Percentiles rank a stretch among this genome's conserved stretches.
Conservation (phyloP, 768 basidiomycete genomes). For the Mycena floridula region DNA sequence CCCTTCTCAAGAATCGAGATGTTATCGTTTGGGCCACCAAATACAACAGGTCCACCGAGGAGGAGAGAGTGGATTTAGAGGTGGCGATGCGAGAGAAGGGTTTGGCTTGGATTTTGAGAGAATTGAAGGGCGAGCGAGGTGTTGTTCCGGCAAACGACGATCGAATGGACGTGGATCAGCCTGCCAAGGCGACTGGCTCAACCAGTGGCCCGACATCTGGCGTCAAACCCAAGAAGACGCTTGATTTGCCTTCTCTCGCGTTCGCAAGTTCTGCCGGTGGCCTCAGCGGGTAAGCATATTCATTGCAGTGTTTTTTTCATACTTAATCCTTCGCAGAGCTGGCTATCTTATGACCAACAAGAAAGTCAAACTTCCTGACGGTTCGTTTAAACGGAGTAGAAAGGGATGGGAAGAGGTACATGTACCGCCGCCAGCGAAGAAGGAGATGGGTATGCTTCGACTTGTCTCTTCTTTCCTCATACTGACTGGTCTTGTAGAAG, state of each 20-base stretch:
- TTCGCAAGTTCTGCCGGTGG: too few relatives aligned
- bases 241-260: conserved; percentile 93
- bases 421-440: conserved; percentile 86
- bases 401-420: conserved; percentile 99
- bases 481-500: too few relatives aligned
- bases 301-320: too few relatives aligned
- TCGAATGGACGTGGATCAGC: conserved; percentile 76
- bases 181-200: conserved; percentile 57
- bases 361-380: conserved; percentile 95
- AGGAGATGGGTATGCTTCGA: too few relatives aligned
- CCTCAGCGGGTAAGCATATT: too few relatives aligned
- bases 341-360: conserved; percentile 98
- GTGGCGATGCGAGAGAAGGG: conserved; percentile 98
- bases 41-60: conserved; percentile 81
- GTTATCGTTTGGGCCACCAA: conserved; percentile 98
- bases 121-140: conserved; percentile 75
- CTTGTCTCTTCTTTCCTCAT: too few relatives aligned
- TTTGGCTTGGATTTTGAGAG: conserved; percentile 90
- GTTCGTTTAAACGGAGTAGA: conserved; percentile 92
- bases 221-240: conserved; percentile 74
- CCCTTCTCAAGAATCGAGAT: conserved; percentile 92
- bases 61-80: conserved; percentile 89
- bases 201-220: conserved; percentile 85
- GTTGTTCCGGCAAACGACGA: conserved; percentile 41
- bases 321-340: too few relatives aligned